Base-by-base conservation (phyloP, 2,329 filamentous ascomycete genomes). In the Podosphaera xanthii region DNA sequence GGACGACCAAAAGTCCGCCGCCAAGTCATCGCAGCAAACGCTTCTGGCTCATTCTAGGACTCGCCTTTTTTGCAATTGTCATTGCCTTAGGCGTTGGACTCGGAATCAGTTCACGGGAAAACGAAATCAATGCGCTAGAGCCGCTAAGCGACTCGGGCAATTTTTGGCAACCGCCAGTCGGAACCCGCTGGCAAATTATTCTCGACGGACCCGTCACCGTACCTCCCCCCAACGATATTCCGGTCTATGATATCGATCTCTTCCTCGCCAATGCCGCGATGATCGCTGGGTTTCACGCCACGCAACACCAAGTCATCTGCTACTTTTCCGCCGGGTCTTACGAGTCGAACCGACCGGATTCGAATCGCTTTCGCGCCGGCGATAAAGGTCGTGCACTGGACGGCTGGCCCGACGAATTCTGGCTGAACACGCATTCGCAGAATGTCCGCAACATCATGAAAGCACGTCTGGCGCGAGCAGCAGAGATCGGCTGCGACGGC, bases 301-400 rank as follows among this genome's bases (percentile, higher is more conserved):
- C 73, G 35, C 77, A 75, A 7, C 78, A 78, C 66, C 80, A 77
- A 62, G 78, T 86, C 59, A 82, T 87, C 60, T 88, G 84, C 72
- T 88, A 88, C 70, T 87, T 87, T 71, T 83, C 80, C 58, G 83
- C 82, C 0, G 84, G 84, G 0, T 82, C 79, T 6, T 86, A 77
- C 64, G 84, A 88, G 69, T 67, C 79, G 58, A 79, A 76, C 72
- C 75, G 84, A 2, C 70, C 74, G 0, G 84, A 87, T 66, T 59
- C 62, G 9, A 69, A 44, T 62, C 64, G 77, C 4, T 87, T 86
- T 66, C 66, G 71, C 6, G 62, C 72, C 1, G 67, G 70, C 0
- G 83, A 86, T 63, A 67, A 81, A 49, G 84, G 83, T 30, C 74
- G 75, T 2, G 69, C 70, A 4, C 70, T 87, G 4, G 73, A 79